Conservation (phyloP, 2,329 filamentous ascomycete species). For the Canariomyces notabilis region DNA sequence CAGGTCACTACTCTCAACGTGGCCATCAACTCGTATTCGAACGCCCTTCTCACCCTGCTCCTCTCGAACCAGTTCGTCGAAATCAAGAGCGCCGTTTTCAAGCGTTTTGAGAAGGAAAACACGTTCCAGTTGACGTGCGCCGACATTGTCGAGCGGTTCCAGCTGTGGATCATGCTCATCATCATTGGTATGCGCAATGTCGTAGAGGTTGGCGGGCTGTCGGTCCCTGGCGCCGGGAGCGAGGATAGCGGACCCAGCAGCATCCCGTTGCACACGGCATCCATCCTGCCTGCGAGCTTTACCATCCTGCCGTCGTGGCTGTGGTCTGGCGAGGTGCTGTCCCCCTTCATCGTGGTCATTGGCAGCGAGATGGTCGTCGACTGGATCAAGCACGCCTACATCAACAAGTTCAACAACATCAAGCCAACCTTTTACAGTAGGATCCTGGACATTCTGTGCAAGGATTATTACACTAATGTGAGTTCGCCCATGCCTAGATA, state of each 20-base stretch:
- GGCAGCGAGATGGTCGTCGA: constrained; percentile 97
- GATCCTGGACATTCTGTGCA: constrained; percentile 88
- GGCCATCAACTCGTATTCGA: constrained; percentile 97
- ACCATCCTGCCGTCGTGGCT: constrained; percentile 79
- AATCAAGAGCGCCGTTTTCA: constrained; percentile 97
- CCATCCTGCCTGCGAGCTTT: constrained; percentile 84
- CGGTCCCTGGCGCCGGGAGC: constrained; percentile 51
- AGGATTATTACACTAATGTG: constrained; percentile 95
- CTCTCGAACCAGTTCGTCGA: constrained; percentile 98
- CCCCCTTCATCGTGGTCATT: constrained; percentile 88
- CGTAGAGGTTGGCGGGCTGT: constrained; percentile 87
- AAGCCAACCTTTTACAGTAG: constrained; percentile 84
- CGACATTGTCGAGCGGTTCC: constrained; percentile 94
- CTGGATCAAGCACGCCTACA: constrained; percentile 95
- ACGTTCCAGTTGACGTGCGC: constrained; percentile 94
- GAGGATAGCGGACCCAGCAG: constrained; percentile 47
- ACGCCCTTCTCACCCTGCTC: constrained; percentile 84
- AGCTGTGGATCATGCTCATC: constrained; percentile 93
- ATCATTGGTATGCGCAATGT: constrained; percentile 96
- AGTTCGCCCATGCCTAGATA: constrained; percentile 26
- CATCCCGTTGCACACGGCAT: constrained; percentile 60
- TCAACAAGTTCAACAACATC: constrained; percentile 97
- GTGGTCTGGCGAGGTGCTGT: constrained; percentile 76
- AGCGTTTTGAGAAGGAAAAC: constrained; percentile 97
- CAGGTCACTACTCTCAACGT: constrained; percentile 98